These are phyloP conservation scores for Termitomyces sp. DNA, from an alignment of 768 basidiomycete species.

Conservation along the genomic window DNA sequence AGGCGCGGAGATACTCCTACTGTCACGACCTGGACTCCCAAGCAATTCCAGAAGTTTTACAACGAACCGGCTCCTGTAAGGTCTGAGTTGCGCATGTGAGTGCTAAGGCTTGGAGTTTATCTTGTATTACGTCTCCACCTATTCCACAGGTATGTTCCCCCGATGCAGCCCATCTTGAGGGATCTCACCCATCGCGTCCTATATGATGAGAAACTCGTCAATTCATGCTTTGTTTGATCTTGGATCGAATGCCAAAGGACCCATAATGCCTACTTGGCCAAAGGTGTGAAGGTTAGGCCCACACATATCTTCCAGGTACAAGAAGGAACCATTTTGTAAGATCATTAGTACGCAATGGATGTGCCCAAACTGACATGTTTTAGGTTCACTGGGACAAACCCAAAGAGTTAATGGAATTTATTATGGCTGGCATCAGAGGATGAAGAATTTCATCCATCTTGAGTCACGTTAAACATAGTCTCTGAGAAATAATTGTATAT, in stretches of 20 bases:
- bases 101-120: no score
- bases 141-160: neutral
- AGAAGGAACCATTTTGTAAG: slow-evolving; percentile 3
- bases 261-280: neutral
- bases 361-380: neutral
- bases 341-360: neutral
- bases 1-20: slow-evolving; percentile 14
- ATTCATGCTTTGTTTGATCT: no score
- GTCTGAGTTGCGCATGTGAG: slow-evolving; percentile 15
- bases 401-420: neutral
- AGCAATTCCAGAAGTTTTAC: slow-evolving; percentile 16
- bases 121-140: no score
- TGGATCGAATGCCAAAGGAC: neutral
- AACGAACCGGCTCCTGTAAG: slow-evolving; percentile 10
- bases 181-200: slow-evolving; percentile 15
- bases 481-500: no score
- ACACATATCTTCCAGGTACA: neutral
- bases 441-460: no score
- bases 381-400: slow-evolving; percentile 10
- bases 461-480: no score
- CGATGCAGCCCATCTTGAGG: slow-evolving; percentile 18
- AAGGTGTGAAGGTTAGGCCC: neutral
- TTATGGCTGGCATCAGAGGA: neutral
- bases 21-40: slow-evolving; percentile 17
- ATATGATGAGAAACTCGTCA: slow-evolving; percentile 12